These are phyloP conservation scores for Yamadazyma tumulicola DNA, from an alignment of 805 yeast species.

Conservation along the genomic window DNA sequence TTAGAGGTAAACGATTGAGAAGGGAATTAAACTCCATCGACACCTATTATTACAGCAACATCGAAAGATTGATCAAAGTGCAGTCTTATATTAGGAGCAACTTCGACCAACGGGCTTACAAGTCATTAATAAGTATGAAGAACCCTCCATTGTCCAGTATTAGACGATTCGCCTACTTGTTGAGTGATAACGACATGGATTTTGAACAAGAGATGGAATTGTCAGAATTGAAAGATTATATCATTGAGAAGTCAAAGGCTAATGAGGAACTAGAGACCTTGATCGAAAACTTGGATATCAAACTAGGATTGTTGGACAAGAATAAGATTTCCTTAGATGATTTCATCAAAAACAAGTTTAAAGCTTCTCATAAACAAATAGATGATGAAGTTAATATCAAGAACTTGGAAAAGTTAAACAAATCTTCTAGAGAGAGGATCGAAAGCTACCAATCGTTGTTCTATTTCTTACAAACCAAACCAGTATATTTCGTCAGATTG, in stretches of 20 bases:
- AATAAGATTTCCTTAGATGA: slow-evolving; percentile 79
- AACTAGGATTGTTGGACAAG: slow-evolving; percentile 71
- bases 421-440: slow-evolving; percentile 47
- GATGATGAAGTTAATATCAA: slow-evolving; percentile 16
- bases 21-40: slow-evolving; percentile 24
- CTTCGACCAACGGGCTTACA: slow-evolving; percentile 69
- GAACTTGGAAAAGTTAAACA: slow-evolving; percentile 30
- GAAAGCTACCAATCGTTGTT: slow-evolving; percentile 75
- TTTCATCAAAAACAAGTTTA: slow-evolving; percentile 43
- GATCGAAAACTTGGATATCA: slow-evolving; percentile 73
- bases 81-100: slow-evolving; percentile 73
- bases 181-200: slow-evolving; percentile 71
- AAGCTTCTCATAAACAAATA: slow-evolving; percentile 17
- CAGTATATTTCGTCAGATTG: slow-evolving; percentile 62
- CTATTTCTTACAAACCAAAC: slow-evolving; percentile 80
- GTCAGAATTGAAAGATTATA: slow-evolving; percentile 62
- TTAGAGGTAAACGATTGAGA: slow-evolving; percentile 49
- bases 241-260: slow-evolving; percentile 63
- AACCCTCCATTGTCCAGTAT: slow-evolving; percentile 80
- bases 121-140: slow-evolving; percentile 59
- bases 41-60: slow-evolving; percentile 51
- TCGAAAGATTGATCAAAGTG: slow-evolving; percentile 59
- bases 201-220: slow-evolving; percentile 71
- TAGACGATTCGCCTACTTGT: slow-evolving; percentile 67
- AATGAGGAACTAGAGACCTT: slow-evolving; percentile 72